phyloP scores from a whole-genome alignment of 495 filamentous ascomycete species.

The Lasiosphaeria hispida region DNA sequence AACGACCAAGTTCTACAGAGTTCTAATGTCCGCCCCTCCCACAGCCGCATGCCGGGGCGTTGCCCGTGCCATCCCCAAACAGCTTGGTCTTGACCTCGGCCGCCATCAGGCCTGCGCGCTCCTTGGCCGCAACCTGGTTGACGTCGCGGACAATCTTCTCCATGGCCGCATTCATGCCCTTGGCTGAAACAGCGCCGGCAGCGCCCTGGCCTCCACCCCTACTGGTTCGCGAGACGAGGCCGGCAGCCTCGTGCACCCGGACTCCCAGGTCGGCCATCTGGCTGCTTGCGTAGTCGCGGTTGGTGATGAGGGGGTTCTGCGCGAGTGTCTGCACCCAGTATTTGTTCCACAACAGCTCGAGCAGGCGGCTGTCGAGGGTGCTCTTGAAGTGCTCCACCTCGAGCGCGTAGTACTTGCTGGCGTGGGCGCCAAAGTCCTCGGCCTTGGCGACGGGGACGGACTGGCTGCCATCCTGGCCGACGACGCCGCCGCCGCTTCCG shows the following conservation, averaged over 20 bases:
- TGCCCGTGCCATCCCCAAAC: constrained; percentile 46
- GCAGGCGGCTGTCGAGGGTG: constrained; percentile 76
- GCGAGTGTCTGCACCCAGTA: constrained; percentile 99
- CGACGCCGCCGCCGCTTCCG: constrained; percentile 27
- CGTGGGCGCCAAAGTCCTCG: constrained; percentile 94
- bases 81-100: constrained; percentile 80
- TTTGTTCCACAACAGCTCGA: constrained; percentile 96
- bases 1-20: neutral
- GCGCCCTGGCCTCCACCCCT: constrained; percentile 16
- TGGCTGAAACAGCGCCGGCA: constrained; percentile 9
- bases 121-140: constrained; percentile 80
- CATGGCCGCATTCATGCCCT: constrained; percentile 56
- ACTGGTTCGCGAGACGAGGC: constrained; percentile 40
- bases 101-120: constrained; percentile 79
- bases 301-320: constrained; percentile 88
- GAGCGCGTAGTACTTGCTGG: constrained; percentile 82
- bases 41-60: neutral
- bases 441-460: constrained; percentile 87
- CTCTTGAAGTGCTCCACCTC: constrained; percentile 93
- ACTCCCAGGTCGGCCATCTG: constrained; percentile 85
- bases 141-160: constrained; percentile 79
- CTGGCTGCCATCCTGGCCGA: constrained; percentile 49
- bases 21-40: neutral
- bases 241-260: constrained; percentile 68
- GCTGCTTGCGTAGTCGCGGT: constrained; percentile 87